Evolutionary conservation across 176 grass and related monocot genomes (phyloP).

Genomic region (Typha latifolia): DNA sequence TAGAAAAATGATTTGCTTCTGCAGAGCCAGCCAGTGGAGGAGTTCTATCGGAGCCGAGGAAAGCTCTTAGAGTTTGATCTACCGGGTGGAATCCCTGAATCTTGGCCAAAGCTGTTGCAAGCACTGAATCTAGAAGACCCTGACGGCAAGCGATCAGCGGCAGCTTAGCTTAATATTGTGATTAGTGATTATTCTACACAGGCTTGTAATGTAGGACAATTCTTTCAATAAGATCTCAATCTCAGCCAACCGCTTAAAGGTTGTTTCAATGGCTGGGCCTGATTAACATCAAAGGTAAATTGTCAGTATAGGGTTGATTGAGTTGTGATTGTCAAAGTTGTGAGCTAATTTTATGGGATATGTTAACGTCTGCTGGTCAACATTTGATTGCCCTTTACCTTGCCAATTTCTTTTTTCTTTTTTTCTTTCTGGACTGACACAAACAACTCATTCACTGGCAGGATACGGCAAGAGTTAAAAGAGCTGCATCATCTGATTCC

Average conservation of each 20-base stretch:
- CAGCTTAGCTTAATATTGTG: conserved; percentile 34
- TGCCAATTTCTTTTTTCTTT: too few species aligned
- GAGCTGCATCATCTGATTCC: too few species aligned
- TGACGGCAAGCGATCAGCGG: conserved; percentile 42
- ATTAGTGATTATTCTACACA: background rate
- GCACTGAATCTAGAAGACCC: conserved; percentile 68
- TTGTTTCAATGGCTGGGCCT: too few species aligned
- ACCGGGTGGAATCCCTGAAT: conserved; percentile 65
- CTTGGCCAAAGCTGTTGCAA: conserved; percentile 81
- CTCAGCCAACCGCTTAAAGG: background rate
- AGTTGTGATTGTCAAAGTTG: too few species aligned
- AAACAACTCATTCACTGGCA: too few species aligned
- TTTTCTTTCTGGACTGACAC: too few species aligned
- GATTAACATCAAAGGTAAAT: too few species aligned
- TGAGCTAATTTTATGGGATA: too few species aligned
- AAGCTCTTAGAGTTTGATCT: conserved; percentile 88
- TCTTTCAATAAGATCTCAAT: conserved; percentile 2
- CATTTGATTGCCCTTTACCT: too few species aligned
- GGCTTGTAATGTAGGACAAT: background rate
- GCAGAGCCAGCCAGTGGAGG: conserved; percentile 80
- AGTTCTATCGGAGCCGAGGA: conserved; percentile 55
- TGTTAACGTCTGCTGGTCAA: too few species aligned
- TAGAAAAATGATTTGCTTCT: conserved; percentile 9
- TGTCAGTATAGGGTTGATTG: too few species aligned
- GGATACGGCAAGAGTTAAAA: too few species aligned